phyloP scores from a whole-genome alignment of 164 flowering plant species.

The Paratinospora sagittata region DNA sequence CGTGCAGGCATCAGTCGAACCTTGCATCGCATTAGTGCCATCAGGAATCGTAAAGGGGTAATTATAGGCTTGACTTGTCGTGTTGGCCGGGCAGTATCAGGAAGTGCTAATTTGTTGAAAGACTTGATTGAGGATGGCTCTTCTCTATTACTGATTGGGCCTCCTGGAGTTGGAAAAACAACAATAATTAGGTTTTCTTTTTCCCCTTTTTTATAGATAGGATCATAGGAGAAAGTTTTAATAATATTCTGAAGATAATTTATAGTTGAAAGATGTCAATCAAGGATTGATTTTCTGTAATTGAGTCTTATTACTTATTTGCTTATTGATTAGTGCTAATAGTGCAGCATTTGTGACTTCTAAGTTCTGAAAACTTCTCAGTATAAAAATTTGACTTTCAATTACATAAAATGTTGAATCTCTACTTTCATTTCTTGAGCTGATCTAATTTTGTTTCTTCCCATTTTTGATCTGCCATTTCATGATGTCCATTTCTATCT shows the following conservation, averaged over 20 bases:
- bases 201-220: background rate
- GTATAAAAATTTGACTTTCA: background rate
- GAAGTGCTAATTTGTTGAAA: constrained; percentile 74
- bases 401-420: background rate
- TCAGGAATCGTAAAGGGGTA: constrained; percentile 70
- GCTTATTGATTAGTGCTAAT: background rate
- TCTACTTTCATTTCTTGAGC: background rate
- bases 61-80: constrained; percentile 94
- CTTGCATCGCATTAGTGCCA: constrained; percentile 87
- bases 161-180: constrained; percentile 98
- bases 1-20: constrained; percentile 95
- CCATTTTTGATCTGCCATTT: background rate
- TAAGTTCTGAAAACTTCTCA: background rate
- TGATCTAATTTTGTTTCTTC: background rate
- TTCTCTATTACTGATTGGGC: constrained; percentile 88
- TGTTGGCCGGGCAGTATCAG: constrained; percentile 86
- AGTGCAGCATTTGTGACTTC: background rate
- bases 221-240: background rate
- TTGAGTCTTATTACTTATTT: background rate
- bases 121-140: constrained; percentile 78
- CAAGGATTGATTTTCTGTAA: background rate
- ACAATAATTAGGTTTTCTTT: constrained; percentile 71
- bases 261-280: background rate
- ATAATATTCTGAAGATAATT: background rate
- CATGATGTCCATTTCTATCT: background rate